Evolutionary conservation across 306 rosid species (phyloP).

Genomic region (Acacia acuminata): DNA sequence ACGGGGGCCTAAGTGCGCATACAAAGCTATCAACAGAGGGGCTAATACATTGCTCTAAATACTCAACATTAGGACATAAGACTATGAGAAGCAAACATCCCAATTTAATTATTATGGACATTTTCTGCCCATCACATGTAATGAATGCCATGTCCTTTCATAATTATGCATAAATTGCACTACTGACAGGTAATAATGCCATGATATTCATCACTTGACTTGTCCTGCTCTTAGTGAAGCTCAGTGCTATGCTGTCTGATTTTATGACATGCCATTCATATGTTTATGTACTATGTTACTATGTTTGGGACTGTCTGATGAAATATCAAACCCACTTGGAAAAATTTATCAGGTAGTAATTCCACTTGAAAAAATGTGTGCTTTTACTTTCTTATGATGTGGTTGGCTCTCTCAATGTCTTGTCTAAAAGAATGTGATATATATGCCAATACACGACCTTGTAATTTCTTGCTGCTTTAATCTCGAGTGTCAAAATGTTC

Average conservation of each 20-base stretch:
- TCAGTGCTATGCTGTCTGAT: neutral
- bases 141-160: neutral
- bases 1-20: neutral
- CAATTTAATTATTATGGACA: neutral
- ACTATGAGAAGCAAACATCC: neutral
- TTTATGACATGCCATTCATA: neutral
- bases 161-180: neutral
- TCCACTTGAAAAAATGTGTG: slow-evolving; percentile 5
- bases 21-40: neutral
- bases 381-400: slow-evolving; percentile 7
- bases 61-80: neutral
- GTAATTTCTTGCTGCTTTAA: neutral
- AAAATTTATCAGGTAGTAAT: neutral
- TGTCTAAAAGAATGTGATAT: neutral
- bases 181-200: neutral
- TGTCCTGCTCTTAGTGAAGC: neutral
- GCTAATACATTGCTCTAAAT: neutral
- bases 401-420: neutral
- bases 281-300: neutral
- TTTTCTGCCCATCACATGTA: neutral
- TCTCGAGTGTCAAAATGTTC: slow-evolving; percentile 4
- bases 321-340: neutral
- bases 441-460: neutral
- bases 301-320: neutral
- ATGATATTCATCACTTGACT: neutral